Evolutionary conservation across 805 yeast species (phyloP).

Genomic region (Candida boleticola): DNA sequence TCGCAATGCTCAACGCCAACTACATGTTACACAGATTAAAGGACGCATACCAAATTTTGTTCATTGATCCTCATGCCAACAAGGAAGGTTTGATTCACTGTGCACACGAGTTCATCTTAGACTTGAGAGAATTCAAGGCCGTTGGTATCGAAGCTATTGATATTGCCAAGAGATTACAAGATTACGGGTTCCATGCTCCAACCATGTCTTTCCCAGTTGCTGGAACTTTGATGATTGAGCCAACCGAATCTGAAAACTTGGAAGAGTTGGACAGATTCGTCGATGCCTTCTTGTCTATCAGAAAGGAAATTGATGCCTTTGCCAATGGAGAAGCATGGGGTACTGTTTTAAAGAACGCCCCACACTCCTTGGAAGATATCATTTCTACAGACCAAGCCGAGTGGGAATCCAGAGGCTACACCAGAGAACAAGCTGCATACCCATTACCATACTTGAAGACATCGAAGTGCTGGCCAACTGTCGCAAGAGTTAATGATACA

Average conservation of each 20-base stretch:
- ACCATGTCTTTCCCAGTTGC: constrained; percentile 99
- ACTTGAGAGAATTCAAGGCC: constrained; percentile 78
- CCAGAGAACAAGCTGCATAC: constrained; percentile 90
- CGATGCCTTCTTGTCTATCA: constrained; percentile 79
- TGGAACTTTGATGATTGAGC: constrained; percentile 96
- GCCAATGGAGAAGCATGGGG: constrained; percentile 68
- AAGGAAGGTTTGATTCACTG: constrained; percentile 65
- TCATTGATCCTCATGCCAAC: constrained; percentile 48
- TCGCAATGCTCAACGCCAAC: constrained; percentile 94
- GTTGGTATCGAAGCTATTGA: constrained; percentile 91
- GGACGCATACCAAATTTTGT: constrained; percentile 71
- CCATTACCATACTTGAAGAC: constrained; percentile 74
- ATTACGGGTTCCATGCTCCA: constrained; percentile 98
- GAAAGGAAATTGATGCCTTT: constrained; percentile 74
- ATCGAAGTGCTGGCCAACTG: constrained; percentile 93
- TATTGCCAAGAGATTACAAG: constrained; percentile 94
- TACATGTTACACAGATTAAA: constrained; percentile 84
- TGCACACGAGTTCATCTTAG: constrained; percentile 96
- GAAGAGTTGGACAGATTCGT: constrained; percentile 89
- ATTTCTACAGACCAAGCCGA: constrained; percentile 56
- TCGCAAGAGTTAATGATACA: constrained; percentile 88
- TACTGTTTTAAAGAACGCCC: constrained; percentile 78
- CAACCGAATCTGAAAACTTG: constrained; percentile 91
- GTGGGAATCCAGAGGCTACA: constrained; percentile 85
- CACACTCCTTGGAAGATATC: constrained; percentile 84